Evolutionary conservation across 345 rosid species (phyloP), one percentile per base, ranked within the genome.

Genomic region (Hibiscus tridactylites): DNA sequence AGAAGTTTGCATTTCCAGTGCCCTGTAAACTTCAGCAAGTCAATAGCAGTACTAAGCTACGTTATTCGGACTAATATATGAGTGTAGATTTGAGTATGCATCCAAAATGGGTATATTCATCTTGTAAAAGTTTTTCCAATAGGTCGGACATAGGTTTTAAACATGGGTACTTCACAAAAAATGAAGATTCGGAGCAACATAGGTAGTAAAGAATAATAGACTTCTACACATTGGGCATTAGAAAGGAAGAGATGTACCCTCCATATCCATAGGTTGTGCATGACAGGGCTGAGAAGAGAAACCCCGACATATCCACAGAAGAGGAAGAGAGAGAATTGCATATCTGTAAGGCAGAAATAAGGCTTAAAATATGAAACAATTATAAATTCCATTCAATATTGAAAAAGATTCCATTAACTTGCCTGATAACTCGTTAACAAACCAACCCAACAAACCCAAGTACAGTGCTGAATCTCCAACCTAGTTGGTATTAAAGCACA

Each of bases 231-330:
- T 58, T 44, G 21, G 6, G 35, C 65, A 26, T 52, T 37, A 57
- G 59, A 47, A 65, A 72, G 21, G 64, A 65, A 76, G 33, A 52
- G 71, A 12, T 64, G 31, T 88, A 92, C 99, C 98, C 97, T 85
- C 99, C 98, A 95, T 79, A 92, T 90, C 98, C 98, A 95, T 50
- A 92, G 85, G 73, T 92, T 95, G 87, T 90, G 97, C 98, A 95
- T 92, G 81, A 92, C 97, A 72, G 98, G 96, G 77, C 98, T 89
- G 72, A 95, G 96, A 53, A 95, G 92, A 61, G 98, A 87, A 61
- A 92, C 84, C 35, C 99, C 99, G 9, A 92, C 80, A 73, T 90
- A 90, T 80, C 97, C 97, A 68, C 98, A 90, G 79, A 89, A 90
- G 81, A 95, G 91, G 80, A 95, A 86, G 83, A 90, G 87, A 39